Evolutionary conservation across 1,284 basidiomycete genomes (phyloP).

Genomic region (Erythrobasidium hasegawianum): DNA sequence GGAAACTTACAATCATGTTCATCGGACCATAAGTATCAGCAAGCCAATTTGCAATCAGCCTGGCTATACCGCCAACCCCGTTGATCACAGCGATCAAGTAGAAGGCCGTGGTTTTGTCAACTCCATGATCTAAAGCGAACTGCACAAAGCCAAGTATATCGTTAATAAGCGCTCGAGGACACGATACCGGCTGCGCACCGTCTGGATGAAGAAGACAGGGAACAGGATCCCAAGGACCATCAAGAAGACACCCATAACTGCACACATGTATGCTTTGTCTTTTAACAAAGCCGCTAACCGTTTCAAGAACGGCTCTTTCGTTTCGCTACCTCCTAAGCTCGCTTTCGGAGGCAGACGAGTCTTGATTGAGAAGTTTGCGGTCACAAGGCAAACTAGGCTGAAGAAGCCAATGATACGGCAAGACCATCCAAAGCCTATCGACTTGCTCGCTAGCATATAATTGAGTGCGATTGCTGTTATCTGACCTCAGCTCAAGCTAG

Average conservation of each 20-base stretch:
- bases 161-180: too few relatives aligned
- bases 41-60: constrained; percentile 46
- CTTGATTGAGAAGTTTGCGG: constrained; percentile 37
- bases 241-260: constrained; percentile 40
- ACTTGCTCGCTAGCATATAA: constrained; percentile 29
- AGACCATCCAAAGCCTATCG: constrained; percentile 38
- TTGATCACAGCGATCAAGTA: constrained; percentile 44
- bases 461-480: constrained; percentile 8
- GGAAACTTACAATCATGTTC: constrained; percentile 37
- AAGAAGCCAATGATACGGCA: constrained; percentile 39
- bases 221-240: constrained; percentile 45
- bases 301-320: constrained; percentile 35
- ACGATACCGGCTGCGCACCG: too few relatives aligned
- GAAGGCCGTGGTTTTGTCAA: constrained; percentile 40
- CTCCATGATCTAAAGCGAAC: constrained; percentile 44
- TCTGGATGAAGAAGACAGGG: constrained; percentile 42
- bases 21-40: constrained; percentile 42
- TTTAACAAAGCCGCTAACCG: constrained; percentile 38
- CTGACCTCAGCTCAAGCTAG: constrained; percentile 37
- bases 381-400: constrained; percentile 36
- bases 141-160: too few relatives aligned
- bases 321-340: too few relatives aligned
- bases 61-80: constrained; percentile 40
- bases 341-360: constrained; percentile 38
- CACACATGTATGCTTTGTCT: constrained; percentile 42